These are phyloP conservation scores for Phytophthora colocasiae DNA, from an alignment of 352 stramenopile species.

Conservation along the genomic window DNA sequence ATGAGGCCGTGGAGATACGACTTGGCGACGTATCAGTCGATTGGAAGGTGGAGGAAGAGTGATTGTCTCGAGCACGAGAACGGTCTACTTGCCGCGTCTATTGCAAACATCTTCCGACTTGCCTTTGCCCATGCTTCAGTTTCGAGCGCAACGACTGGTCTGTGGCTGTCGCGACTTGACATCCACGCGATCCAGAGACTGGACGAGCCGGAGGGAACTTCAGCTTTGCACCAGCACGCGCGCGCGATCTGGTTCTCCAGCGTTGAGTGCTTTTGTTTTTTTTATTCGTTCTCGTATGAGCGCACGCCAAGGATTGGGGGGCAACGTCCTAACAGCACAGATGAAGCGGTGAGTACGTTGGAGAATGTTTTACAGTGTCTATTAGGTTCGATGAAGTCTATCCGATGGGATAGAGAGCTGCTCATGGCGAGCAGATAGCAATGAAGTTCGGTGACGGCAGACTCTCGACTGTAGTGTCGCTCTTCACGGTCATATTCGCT, in stretches of 20 bases:
- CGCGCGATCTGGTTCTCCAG: neutral
- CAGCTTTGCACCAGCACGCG: slow-evolving; percentile 22
- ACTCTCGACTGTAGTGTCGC: slow-evolving; percentile 22
- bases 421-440: slow-evolving; percentile 23
- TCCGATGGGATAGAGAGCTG: neutral
- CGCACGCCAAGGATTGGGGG: slow-evolving; percentile 20
- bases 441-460: slow-evolving; percentile 28
- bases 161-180: slow-evolving; percentile 1
- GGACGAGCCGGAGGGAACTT: slow-evolving; percentile 10
- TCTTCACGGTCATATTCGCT: slow-evolving; percentile 13
- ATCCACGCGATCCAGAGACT: slow-evolving; percentile 1
- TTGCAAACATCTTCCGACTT: slow-evolving; percentile 28
- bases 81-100: slow-evolving; percentile 23
- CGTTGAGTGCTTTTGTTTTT: neutral
- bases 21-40: slow-evolving; percentile 32
- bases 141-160: slow-evolving; percentile 19
- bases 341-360: slow-evolving; percentile 2
- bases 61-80: slow-evolving; percentile 33
- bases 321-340: slow-evolving; percentile 14
- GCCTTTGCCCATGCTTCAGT: slow-evolving; percentile 23
- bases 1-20: slow-evolving; percentile 13
- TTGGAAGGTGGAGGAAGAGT: slow-evolving; percentile 25
- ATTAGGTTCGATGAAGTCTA: slow-evolving; percentile 8
- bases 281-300: slow-evolving; percentile 13
- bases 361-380: too few relatives aligned